These are phyloP conservation scores for Rhipidocladum racemiflorum DNA, from an alignment of 176 grass and related monocot genomes.

Conservation along the genomic window DNA sequence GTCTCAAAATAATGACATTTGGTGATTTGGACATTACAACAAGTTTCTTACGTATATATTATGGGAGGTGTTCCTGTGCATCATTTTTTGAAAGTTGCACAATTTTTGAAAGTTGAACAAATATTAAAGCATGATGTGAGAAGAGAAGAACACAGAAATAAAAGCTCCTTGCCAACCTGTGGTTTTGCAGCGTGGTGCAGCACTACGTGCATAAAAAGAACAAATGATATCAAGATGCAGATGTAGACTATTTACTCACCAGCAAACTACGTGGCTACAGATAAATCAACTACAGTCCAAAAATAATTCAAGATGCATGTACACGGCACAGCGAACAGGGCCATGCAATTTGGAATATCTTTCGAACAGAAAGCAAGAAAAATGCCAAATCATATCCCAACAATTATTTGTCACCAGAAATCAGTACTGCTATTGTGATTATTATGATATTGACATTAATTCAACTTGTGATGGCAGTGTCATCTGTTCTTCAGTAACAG, in stretches of 20 bases:
- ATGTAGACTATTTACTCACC: neutral
- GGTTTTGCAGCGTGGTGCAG: neutral
- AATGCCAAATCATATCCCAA: constrained; percentile 3
- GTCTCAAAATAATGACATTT: neutral
- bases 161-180: neutral
- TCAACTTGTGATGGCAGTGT: neutral
- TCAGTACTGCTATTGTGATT: neutral
- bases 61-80: too few relatives aligned
- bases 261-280: neutral
- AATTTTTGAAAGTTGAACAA: too few relatives aligned
- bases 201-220: neutral
- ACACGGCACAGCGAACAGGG: neutral
- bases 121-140: neutral
- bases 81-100: too few relatives aligned
- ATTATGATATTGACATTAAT: neutral
- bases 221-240: neutral
- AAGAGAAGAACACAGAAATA: neutral
- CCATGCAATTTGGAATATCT: neutral
- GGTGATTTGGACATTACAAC: neutral
- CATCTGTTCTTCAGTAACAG: constrained; percentile 3
- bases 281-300: neutral
- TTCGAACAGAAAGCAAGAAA: neutral
- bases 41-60: neutral
- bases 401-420: constrained; percentile 18
- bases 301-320: neutral